These are phyloP conservation scores for Plasmodium reichenowi DNA, from an alignment of 169 alveolate genomes.

Conservation along the genomic window DNA sequence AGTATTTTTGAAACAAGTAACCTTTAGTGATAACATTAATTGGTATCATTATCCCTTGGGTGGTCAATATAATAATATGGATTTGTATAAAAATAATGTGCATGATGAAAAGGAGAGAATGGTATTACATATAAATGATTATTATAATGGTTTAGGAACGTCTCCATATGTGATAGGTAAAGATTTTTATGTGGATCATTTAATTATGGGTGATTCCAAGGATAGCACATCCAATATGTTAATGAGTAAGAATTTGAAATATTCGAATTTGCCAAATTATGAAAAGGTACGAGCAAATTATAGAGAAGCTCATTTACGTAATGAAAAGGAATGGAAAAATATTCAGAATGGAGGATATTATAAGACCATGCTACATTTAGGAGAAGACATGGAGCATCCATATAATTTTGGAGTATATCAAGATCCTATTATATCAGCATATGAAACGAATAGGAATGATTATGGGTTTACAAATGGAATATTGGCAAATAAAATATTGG, in stretches of 20 bases:
- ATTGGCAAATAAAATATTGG: constrained; percentile 18
- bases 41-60: not conserved
- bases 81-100: not conserved
- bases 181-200: constrained; percentile 69
- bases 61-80: not conserved
- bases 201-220: constrained; percentile 18
- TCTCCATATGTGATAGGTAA: constrained; percentile 9
- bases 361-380: too few species aligned
- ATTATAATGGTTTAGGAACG: not conserved
- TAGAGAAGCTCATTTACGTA: constrained; percentile 14
- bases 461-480: not conserved
- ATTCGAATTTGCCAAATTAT: constrained; percentile 38
- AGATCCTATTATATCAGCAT: too few species aligned
- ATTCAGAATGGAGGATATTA: not conserved
- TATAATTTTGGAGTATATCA: not conserved
- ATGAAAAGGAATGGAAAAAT: constrained; percentile 1
- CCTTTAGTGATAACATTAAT: constrained; percentile 37
- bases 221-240: constrained; percentile 12
- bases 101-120: constrained; percentile 1
- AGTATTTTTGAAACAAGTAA: constrained; percentile 26
- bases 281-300: constrained; percentile 24
- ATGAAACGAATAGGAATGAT: too few species aligned
- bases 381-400: not conserved
- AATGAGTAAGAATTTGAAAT: constrained; percentile 30
- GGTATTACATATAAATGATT: constrained; percentile 3